These are phyloP conservation scores for Neurospora sp. DNA, from an alignment of 2,329 filamentous ascomycete genomes.

Conservation along the genomic window DNA sequence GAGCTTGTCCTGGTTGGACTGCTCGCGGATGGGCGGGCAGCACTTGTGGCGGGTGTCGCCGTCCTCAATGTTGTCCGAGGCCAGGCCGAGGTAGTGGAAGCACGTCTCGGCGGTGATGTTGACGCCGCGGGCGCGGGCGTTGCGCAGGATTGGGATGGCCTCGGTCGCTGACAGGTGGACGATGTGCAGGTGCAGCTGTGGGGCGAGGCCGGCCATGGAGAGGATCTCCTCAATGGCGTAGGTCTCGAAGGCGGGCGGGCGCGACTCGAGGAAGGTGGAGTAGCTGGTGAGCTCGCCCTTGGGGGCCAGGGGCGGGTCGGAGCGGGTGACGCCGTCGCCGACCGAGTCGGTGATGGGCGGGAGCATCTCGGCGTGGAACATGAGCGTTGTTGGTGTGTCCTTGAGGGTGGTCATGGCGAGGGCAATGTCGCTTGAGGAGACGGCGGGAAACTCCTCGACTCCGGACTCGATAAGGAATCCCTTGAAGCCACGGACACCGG, in stretches of 20 bases:
- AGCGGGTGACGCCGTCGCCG: slow-evolving; percentile 64
- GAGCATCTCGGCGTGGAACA: slow-evolving; percentile 99
- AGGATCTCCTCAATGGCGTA: slow-evolving; percentile 84
- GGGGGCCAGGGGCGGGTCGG: slow-evolving; percentile 59
- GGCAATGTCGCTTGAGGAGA: slow-evolving; percentile 69
- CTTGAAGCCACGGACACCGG: slow-evolving; percentile 91
- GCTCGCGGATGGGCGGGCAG: slow-evolving; percentile 80
- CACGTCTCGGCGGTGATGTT: slow-evolving; percentile 92
- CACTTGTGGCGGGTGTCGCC: slow-evolving; percentile 93
- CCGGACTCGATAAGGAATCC: slow-evolving; percentile 96
- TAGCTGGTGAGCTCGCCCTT: slow-evolving; percentile 68
- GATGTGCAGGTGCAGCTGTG: slow-evolving; percentile 79
- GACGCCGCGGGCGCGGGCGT: slow-evolving; percentile 62
- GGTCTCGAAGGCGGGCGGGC: slow-evolving; percentile 82
- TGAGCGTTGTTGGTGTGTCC: slow-evolving; percentile 76
- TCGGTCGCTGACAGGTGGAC: slow-evolving; percentile 87
- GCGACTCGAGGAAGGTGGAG: slow-evolving; percentile 82
- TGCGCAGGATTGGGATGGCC: slow-evolving; percentile 70
- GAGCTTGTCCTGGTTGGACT: slow-evolving; percentile 71
- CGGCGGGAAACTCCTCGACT: slow-evolving; percentile 89
- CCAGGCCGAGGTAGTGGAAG: slow-evolving; percentile 85
- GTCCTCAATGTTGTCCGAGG: slow-evolving; percentile 69
- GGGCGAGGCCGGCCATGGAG: slow-evolving; percentile 68
- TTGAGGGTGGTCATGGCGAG: slow-evolving; percentile 74
- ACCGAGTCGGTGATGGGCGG: slow-evolving; percentile 76